Conservation (phyloP, 352 stramenopile genomes). For the Phytophthora foliorum region DNA sequence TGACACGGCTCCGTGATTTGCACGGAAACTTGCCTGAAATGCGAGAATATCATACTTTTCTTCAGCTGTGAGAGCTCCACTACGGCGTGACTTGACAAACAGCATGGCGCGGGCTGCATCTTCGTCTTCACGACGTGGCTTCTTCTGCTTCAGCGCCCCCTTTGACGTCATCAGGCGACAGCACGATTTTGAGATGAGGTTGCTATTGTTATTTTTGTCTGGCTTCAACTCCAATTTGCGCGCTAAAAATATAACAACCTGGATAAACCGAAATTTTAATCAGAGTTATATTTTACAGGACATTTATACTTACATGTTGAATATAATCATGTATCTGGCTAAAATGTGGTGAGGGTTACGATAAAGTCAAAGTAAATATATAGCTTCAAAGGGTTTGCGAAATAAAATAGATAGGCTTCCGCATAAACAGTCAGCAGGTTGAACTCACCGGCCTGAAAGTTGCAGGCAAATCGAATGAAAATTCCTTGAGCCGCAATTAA, state of each 20-base stretch:
- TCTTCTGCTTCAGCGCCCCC: too few species aligned
- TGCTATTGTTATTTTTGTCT: background rate
- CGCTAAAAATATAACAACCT: background rate
- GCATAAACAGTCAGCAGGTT: background rate
- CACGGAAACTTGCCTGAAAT: background rate
- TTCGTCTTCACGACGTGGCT: background rate
- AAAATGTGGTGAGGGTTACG: background rate
- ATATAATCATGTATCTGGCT: background rate
- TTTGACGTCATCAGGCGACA: too few species aligned
- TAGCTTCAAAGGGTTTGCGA: background rate
- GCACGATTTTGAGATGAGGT: too few species aligned
- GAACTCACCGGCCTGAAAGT: background rate
- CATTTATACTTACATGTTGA: background rate
- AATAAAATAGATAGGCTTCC: background rate
- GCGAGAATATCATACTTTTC: background rate
- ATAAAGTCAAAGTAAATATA: background rate
- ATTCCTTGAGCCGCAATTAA: background rate
- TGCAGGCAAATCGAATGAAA: background rate
- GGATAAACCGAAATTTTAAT: background rate
- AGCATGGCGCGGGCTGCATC: background rate
- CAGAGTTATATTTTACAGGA: background rate
- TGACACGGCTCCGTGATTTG: background rate
- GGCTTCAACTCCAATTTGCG: background rate
- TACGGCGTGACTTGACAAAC: background rate
- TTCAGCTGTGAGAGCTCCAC: background rate